Evolutionary conservation across 371 early-diverging fungal species (phyloP).

Genomic region (Saksenaea oblongispora): DNA sequence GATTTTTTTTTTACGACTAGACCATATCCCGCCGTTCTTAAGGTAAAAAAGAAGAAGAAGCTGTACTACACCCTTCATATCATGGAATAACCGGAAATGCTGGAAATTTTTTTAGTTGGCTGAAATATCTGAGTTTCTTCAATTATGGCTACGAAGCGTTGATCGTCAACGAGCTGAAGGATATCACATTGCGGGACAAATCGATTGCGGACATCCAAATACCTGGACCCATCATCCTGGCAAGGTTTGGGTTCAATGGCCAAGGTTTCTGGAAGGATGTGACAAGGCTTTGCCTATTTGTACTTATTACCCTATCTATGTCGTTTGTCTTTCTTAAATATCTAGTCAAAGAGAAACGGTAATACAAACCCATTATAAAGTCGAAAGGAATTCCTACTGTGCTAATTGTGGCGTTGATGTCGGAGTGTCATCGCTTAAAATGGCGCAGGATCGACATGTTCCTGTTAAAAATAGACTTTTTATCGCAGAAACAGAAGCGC

Average conservation of each 20-base stretch:
- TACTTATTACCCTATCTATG: constrained; percentile 23
- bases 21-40: constrained; percentile 45
- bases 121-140: constrained; percentile 82
- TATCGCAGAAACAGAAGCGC: background rate
- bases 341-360: constrained; percentile 45
- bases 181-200: constrained; percentile 45
- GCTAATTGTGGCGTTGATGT: background rate
- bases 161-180: constrained; percentile 71
- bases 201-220: constrained; percentile 55
- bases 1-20: constrained; percentile 19
- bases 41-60: constrained; percentile 25
- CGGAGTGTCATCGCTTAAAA: background rate
- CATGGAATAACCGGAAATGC: background rate
- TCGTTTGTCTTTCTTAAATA: constrained; percentile 46
- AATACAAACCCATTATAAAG: background rate
- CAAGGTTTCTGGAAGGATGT: constrained; percentile 52
- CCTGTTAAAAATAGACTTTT: background rate
- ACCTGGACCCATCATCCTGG: constrained; percentile 47
- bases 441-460: background rate
- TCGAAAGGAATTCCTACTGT: background rate
- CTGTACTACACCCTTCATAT: background rate
- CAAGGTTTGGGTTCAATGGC: constrained; percentile 49
- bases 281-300: constrained; percentile 24
- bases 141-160: constrained; percentile 89
- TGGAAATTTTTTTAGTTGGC: constrained; percentile 53